Percentiles rank a stretch among this genome's conserved stretches.
Conservation (phyloP, 2,329 filamentous ascomycete species). For the Xylariaceae sp. region DNA sequence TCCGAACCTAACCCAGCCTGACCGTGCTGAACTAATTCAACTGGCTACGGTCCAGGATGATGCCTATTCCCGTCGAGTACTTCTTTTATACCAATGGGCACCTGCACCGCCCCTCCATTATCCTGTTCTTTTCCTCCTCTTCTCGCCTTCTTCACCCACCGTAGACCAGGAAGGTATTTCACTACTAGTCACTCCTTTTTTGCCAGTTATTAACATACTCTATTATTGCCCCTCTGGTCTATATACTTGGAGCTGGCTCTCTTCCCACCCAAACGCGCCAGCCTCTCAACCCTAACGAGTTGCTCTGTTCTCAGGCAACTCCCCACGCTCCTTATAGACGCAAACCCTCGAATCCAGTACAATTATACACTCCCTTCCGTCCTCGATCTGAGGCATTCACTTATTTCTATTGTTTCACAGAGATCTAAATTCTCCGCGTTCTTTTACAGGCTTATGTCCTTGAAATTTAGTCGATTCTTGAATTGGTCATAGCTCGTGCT, state of each 20-base stretch:
- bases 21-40: constrained; percentile 45
- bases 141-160: constrained; percentile 46
- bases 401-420: constrained; percentile 41
- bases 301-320: constrained; percentile 46
- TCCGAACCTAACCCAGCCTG: constrained; percentile 51
- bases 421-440: constrained; percentile 39
- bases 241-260: constrained; percentile 60
- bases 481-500: constrained; percentile 39
- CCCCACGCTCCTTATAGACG: constrained; percentile 45
- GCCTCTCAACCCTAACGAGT: constrained; percentile 45
- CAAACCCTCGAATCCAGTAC: constrained; percentile 16
- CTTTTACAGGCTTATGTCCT: constrained; percentile 37
- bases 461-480: constrained; percentile 35
- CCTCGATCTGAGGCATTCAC: constrained; percentile 44
- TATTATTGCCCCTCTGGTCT: constrained; percentile 46
- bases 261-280: constrained; percentile 47
- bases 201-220: constrained; percentile 37
- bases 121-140: constrained; percentile 44
- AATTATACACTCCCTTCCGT: constrained; percentile 39
- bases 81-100: constrained; percentile 57
- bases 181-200: constrained; percentile 56
- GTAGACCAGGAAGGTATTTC: constrained; percentile 37
- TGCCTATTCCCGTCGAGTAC: constrained; percentile 46
- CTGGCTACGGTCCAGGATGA: constrained; percentile 43
- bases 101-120: constrained; percentile 53